phyloP scores from a whole-genome alignment of 306 rosid genomes.

The Trichosanthes truncata region DNA sequence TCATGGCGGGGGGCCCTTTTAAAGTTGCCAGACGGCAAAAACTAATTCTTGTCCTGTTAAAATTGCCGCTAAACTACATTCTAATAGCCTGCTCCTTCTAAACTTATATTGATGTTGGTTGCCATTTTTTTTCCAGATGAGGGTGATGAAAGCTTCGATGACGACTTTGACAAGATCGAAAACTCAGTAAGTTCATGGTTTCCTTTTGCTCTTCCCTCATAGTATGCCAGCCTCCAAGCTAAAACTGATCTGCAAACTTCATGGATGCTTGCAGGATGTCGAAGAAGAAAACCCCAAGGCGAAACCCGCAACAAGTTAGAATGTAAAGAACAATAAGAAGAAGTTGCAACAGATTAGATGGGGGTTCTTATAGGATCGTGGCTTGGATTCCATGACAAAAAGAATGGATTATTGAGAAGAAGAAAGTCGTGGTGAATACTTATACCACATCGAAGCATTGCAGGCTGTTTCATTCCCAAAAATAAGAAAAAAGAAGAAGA shows the following conservation, averaged over 20 bases:
- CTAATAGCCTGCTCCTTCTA: background rate
- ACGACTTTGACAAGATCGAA: conserved; percentile 94
- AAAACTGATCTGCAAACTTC: background rate
- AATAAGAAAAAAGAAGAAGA: background rate
- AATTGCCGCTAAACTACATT: background rate
- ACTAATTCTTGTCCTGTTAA: background rate
- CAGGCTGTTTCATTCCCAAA: background rate
- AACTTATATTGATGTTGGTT: conserved; percentile 6
- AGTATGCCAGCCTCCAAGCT: background rate
- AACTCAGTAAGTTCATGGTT: conserved; percentile 52
- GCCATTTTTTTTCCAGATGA: conserved; percentile 49
- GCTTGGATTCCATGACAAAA: background rate
- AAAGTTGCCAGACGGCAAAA: background rate
- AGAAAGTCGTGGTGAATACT: background rate
- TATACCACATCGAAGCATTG: background rate
- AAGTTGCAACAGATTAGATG: background rate
- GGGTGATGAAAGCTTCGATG: conserved; percentile 76
- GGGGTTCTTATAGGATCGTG: background rate
- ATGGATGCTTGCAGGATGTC: conserved; percentile 55
- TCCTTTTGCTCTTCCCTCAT: background rate
- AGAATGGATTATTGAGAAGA: background rate
- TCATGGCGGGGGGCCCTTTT: background rate
- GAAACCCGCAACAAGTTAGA: conserved; percentile 22
- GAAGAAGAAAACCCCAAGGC: conserved; percentile 64
- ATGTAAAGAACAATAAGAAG: background rate